Conservation (phyloP, 371 early-diverging fungal genomes). For the Cladochytrium tenue region DNA sequence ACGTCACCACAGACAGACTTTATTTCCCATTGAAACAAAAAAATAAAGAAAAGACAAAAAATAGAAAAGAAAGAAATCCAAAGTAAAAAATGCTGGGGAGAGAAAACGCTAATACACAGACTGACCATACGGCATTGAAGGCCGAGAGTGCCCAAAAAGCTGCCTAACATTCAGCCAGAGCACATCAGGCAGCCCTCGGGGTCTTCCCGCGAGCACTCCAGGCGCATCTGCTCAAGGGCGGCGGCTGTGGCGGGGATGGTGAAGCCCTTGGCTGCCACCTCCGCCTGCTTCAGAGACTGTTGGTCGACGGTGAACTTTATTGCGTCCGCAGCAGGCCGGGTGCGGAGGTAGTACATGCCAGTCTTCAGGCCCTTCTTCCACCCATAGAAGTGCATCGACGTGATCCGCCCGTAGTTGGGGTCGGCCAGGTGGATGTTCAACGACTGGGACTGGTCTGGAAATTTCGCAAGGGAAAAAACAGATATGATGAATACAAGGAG, state of each 20-base stretch:
- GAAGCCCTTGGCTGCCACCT: neutral
- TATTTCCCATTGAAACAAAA: too few species aligned
- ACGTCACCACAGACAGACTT: too few species aligned
- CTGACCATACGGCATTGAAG: neutral
- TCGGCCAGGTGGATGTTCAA: conserved; percentile 96
- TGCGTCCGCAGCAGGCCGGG: conserved; percentile 96
- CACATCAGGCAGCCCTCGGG: conserved; percentile 90
- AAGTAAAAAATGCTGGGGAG: neutral
- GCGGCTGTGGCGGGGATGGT: conserved; percentile 5
- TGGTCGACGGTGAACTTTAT: conserved; percentile 91
- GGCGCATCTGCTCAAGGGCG: conserved; percentile 5
- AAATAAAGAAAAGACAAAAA: conserved; percentile 1
- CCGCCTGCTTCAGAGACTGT: conserved; percentile 19
- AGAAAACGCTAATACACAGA: neutral
- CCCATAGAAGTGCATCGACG: conserved; percentile 99
- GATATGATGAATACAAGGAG: conserved; percentile 7
- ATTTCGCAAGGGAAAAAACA: neutral
- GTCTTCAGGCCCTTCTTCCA: conserved; percentile 99
- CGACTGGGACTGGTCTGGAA: conserved; percentile 93
- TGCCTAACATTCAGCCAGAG: conserved; percentile 31
- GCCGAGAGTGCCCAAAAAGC: conserved; percentile 2
- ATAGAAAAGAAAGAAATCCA: neutral
- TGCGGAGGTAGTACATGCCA: conserved; percentile 99
- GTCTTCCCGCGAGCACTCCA: conserved; percentile 78
- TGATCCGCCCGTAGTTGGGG: conserved; percentile 89